Conservation (phyloP, 345 rosid genomes). For the Orychophragmus violaceus region DNA sequence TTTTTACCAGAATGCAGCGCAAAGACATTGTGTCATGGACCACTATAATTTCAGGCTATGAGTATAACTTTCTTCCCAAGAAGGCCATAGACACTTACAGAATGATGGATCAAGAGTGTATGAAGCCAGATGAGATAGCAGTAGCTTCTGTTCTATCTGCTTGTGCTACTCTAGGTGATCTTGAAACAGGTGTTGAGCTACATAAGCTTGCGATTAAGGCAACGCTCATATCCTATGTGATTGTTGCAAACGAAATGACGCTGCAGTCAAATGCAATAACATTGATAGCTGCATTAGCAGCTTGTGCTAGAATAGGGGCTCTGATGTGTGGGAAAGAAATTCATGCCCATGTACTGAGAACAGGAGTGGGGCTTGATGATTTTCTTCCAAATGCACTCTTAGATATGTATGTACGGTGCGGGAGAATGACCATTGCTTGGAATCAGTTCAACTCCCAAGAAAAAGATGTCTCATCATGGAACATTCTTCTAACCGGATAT, state of each 20-base stretch:
- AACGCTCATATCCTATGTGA: constrained; percentile 47
- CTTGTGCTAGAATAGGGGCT: constrained; percentile 80
- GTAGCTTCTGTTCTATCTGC: constrained; percentile 63
- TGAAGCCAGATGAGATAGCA: constrained; percentile 60
- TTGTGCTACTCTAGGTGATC: constrained; percentile 54
- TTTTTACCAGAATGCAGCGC: constrained; percentile 50
- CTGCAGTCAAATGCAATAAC: constrained; percentile 63
- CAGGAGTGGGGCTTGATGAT: constrained; percentile 45
- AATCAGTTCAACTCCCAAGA: constrained; percentile 50
- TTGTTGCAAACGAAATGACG: constrained; percentile 53
- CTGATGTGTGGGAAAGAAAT: constrained; percentile 75
- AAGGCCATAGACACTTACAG: constrained; percentile 52
- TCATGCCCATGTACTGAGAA: constrained; percentile 62
- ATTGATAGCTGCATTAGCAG: constrained; percentile 63
- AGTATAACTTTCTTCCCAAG: constrained; percentile 41
- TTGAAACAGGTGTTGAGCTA: constrained; percentile 49
- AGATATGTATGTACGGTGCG: constrained; percentile 81
- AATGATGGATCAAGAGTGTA: constrained; percentile 51
- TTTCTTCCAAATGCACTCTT: constrained; percentile 62
- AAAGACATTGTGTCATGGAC: constrained; percentile 86
- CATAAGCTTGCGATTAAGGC: constrained; percentile 56
- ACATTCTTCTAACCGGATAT: constrained; percentile 66
- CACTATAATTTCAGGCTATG: constrained; percentile 76
- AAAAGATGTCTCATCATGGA: constrained; percentile 73
- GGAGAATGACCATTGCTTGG: constrained; percentile 58